Conservation (phyloP, 139 green algal species). For the Chlamydomonas incerta region DNA sequence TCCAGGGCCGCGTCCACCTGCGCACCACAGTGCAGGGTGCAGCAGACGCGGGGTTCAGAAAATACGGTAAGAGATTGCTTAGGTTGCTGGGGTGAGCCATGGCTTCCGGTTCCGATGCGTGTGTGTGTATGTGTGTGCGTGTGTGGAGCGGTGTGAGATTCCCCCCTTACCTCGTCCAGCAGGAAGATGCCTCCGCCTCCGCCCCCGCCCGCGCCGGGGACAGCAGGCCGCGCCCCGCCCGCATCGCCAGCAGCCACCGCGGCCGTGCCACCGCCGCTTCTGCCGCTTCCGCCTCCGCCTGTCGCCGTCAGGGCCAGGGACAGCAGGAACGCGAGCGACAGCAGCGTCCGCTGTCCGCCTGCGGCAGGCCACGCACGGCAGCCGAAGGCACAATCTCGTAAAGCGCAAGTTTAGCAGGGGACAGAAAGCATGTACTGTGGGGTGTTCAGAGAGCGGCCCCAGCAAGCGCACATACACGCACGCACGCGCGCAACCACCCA, state of each 20-base stretch:
- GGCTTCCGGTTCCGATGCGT: too few species aligned
- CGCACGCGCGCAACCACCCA: not conserved
- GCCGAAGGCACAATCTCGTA: not conserved
- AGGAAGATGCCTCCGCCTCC: conserved; percentile 49
- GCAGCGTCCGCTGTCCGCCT: conserved; percentile 67
- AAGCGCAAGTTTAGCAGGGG: not conserved
- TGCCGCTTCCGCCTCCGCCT: not conserved
- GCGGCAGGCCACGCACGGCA: not conserved
- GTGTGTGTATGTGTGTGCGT: too few species aligned
- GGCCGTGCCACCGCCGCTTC: not conserved
- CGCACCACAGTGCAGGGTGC: too few species aligned
- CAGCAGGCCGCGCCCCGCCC: not conserved
- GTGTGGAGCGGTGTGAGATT: too few species aligned
- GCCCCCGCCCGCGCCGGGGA: not conserved
- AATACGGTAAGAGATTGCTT: too few species aligned
- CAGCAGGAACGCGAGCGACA: conserved; percentile 71
- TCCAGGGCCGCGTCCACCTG: conserved; percentile 72
- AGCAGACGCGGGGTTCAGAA: too few species aligned
- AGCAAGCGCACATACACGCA: too few species aligned
- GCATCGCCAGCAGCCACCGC: not conserved
- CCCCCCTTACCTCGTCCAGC: conserved; percentile 53
- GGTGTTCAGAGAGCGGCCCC: too few species aligned
- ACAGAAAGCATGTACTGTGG: too few species aligned
- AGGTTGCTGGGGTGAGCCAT: too few species aligned
- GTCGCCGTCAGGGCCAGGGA: conserved; percentile 41